Evolutionary conservation across 805 yeast species (phyloP), one percentile per base, ranked within the genome.

Genomic region (Metschnikowia peoriensis): DNA sequence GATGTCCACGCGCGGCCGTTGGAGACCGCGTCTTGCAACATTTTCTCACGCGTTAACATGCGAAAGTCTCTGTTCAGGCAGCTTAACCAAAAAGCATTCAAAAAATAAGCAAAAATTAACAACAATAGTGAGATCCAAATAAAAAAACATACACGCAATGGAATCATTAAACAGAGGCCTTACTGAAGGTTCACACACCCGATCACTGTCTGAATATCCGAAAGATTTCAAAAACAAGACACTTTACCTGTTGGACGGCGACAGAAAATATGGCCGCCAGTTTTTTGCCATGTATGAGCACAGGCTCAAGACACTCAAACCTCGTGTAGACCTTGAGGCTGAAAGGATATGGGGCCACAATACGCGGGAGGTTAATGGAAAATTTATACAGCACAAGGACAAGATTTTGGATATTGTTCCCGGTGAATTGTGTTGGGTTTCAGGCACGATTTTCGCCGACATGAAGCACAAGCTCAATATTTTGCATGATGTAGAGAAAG

Each of bases 391-490:
- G 27, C 69, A 64, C 50, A 71, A 70, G 44, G 71, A 72, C 28
- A 75, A 73, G 60, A 75, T 75, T 41, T 69, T 90, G 53, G 96
- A 89, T 60, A 82, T 89, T 8, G 69, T 72, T 10, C 76, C 79
- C 34, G 81, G 84, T 52, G 77, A 80, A 53, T 78, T 86, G 16
- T 80, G 89, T 56, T 94, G 93, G 93, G 84, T 90, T 11, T 77
- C 86, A 28, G 99, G 99, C 2, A 89, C 97, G 0, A 77, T 92
- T 0, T 90, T 86, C 62, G 80, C 89, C 61, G 97, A 92, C 55
- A 79, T 89, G 85, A 84, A 83, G 62, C 82, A 83, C 63, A 94
- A 94, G 64, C 91, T 97, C 5, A 87, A 92, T 66, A 85, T 94
- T 47, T 70, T 94, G 51, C 81, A 83, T 41, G 98, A 94, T 56